A percentile compares a stretch with the other conserved stretches of the same genome.
These are phyloP conservation scores for Daldinia caldariorum DNA, from an alignment of 495 filamentous ascomycete genomes.

Conservation along the genomic window DNA sequence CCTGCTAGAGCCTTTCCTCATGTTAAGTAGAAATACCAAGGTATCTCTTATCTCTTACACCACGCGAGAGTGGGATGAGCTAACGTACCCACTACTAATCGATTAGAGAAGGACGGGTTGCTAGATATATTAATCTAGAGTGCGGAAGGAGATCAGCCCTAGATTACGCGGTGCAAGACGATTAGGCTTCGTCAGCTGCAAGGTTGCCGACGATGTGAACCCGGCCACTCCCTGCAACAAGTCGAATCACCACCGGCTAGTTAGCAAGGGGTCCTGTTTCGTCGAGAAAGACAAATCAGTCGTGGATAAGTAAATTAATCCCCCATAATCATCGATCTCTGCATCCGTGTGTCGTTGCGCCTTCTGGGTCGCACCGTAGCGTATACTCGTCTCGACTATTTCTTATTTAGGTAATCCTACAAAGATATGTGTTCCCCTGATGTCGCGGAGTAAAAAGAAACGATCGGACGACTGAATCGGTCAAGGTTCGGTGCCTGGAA, in stretches of 20 bases:
- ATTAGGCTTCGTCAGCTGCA: conserved; percentile 35
- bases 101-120: neutral
- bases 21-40: conserved; percentile 5
- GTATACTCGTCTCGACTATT: conserved; percentile 24
- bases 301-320: conserved; percentile 32
- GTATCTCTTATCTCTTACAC: conserved; percentile 9
- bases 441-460: conserved; percentile 33
- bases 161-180: conserved; percentile 34
- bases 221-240: conserved; percentile 27
- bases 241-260: conserved; percentile 37
- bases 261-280: conserved; percentile 28
- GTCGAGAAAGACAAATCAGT: conserved; percentile 34
- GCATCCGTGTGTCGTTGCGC: conserved; percentile 35
- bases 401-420: conserved; percentile 29
- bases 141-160: conserved; percentile 17
- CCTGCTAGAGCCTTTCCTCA: conserved; percentile 42
- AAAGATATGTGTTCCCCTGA: conserved; percentile 21
- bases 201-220: conserved; percentile 34
- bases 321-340: conserved; percentile 37
- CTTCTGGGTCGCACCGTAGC: conserved; percentile 29
- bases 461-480: conserved; percentile 30
- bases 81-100: conserved; percentile 2
- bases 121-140: conserved; percentile 24
- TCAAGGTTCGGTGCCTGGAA: conserved; percentile 23
- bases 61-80: conserved; percentile 7